Conservation (phyloP, 306 rosid genomes). For the Fagus sylvatica region DNA sequence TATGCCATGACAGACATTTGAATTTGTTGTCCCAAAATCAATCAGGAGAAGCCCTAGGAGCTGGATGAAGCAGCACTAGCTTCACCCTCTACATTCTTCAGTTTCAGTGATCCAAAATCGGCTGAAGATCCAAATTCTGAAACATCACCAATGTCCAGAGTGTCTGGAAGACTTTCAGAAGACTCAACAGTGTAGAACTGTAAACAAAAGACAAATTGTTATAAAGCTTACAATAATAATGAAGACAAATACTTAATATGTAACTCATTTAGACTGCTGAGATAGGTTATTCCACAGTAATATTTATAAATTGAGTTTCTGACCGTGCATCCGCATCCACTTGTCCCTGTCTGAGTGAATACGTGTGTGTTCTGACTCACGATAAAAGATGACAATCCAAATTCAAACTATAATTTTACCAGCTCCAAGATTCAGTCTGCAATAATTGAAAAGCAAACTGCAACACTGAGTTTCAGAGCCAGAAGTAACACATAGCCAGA, state of each 20-base stretch:
- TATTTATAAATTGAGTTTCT: neutral
- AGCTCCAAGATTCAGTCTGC: neutral
- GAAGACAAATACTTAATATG: neutral
- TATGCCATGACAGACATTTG: conserved; percentile 22
- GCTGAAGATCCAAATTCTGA: conserved; percentile 52
- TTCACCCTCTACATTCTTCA: conserved; percentile 54
- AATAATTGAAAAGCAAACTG: neutral
- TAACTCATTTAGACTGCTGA: neutral
- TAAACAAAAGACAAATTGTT: conserved; percentile 13
- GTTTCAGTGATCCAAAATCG: conserved; percentile 45
- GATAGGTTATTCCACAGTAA: neutral
- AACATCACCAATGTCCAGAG: conserved; percentile 83
- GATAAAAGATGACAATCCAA: neutral
- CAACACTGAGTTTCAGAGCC: neutral
- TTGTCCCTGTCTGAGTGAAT: neutral
- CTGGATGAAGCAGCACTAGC: conserved; percentile 52
- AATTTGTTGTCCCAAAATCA: conserved; percentile 25
- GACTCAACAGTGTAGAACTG: conserved; percentile 52
- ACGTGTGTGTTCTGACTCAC: neutral
- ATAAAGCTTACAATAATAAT: neutral
- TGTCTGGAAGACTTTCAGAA: conserved; percentile 75
- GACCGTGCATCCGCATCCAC: neutral
- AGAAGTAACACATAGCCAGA: neutral
- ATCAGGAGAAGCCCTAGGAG: conserved; percentile 36
- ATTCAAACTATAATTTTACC: neutral